Percentiles rank a stretch among this genome's conserved stretches.
Conservation (phyloP, 192 early-diverging fungal species). For the Coemansia sp. region DNA sequence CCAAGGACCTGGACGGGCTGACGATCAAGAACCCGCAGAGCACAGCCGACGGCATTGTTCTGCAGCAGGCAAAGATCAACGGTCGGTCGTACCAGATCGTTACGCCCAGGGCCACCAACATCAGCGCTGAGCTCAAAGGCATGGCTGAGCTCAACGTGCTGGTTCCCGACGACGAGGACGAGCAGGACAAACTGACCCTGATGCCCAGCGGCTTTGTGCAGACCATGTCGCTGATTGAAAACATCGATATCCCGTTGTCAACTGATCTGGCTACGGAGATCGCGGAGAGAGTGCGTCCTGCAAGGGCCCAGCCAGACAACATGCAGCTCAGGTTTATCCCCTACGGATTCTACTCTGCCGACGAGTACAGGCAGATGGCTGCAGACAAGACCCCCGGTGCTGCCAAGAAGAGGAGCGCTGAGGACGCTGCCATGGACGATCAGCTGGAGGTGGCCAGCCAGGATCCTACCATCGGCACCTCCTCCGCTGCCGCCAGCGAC, state of each 20-base stretch:
- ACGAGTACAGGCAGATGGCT: slow-evolving; percentile 25
- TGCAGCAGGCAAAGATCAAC: slow-evolving; percentile 16
- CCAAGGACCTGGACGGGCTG: slow-evolving; percentile 35
- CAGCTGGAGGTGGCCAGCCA: too few relatives aligned
- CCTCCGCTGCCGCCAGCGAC: background rate
- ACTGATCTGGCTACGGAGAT: slow-evolving; percentile 23
- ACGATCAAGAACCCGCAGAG: slow-evolving; percentile 39
- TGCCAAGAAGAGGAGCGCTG: slow-evolving; percentile 2
- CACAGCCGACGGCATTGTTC: slow-evolving; percentile 24
- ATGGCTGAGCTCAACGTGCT: slow-evolving; percentile 51
- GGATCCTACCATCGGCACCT: too few relatives aligned
- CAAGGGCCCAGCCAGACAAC: slow-evolving; percentile 40
- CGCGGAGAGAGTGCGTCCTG: slow-evolving; percentile 12
- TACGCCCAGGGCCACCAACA: slow-evolving; percentile 10
- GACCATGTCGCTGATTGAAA: slow-evolving; percentile 39
- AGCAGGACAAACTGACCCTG: slow-evolving; percentile 22
- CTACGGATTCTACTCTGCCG: slow-evolving; percentile 51
- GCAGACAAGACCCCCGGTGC: background rate
- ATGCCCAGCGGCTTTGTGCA: slow-evolving; percentile 25
- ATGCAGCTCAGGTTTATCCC: slow-evolving; percentile 53
- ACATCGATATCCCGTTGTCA: slow-evolving; percentile 34
- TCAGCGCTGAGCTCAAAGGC: slow-evolving; percentile 31
- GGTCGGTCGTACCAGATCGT: slow-evolving; percentile 26
- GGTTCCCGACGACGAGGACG: slow-evolving; percentile 40
- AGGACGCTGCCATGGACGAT: background rate